Conservation (phyloP, 2,329 filamentous ascomycete species). For the Chalara sp. region DNA sequence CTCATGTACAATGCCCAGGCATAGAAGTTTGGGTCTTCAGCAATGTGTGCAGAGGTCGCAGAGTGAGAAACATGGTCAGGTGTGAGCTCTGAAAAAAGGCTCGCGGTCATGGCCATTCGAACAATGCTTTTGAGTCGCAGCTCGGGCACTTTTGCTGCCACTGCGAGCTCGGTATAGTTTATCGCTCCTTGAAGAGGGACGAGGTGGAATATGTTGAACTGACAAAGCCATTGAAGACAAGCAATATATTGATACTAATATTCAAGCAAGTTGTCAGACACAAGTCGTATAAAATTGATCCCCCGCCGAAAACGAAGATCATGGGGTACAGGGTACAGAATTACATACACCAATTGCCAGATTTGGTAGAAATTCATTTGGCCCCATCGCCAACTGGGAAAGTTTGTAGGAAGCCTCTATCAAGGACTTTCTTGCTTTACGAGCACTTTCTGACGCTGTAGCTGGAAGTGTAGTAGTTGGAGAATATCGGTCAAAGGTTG, state of each 20-base stretch:
- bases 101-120: background rate
- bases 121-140: background rate
- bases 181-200: background rate
- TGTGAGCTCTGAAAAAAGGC: background rate
- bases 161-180: background rate
- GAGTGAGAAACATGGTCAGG: background rate
- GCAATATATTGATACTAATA: slow-evolving; percentile 1
- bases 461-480: no score
- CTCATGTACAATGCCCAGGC: slow-evolving; percentile 13
- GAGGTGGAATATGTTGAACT: background rate
- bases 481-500: no score
- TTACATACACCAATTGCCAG: background rate
- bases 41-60: background rate
- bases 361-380: slow-evolving; percentile 1
- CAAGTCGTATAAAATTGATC: background rate
- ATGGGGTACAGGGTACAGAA: no score
- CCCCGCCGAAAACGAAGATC: background rate
- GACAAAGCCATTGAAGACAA: background rate
- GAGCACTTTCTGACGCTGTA: background rate
- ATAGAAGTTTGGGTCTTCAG: background rate
- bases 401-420: background rate
- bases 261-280: background rate
- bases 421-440: background rate
- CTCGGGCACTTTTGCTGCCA: background rate
- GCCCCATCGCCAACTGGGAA: background rate